Evolutionary conservation across 2,329 filamentous ascomycete species (phyloP).

Genomic region (Claviceps cyperi): DNA sequence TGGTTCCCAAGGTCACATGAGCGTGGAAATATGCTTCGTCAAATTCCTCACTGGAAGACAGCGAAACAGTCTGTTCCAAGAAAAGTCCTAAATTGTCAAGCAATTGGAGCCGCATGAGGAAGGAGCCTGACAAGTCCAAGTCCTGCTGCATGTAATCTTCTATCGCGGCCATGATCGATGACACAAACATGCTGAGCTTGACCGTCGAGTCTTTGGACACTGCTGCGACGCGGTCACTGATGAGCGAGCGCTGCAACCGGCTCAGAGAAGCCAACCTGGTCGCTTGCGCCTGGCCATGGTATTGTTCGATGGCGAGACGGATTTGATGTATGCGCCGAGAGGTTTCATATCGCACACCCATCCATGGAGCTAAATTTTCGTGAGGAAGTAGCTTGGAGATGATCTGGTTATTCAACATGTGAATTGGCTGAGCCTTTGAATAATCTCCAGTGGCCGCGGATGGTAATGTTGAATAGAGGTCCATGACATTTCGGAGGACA

Average conservation of each 20-base stretch:
- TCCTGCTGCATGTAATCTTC: constrained; percentile 27
- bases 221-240: constrained; percentile 37
- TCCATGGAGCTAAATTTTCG: constrained; percentile 28
- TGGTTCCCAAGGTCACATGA: constrained; percentile 38
- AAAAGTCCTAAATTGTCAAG: constrained; percentile 32
- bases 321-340: constrained; percentile 29
- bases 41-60: constrained; percentile 32
- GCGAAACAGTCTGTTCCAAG: constrained; percentile 37
- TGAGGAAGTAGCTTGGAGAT: constrained; percentile 31
- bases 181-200: constrained; percentile 36
- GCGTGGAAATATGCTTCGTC: constrained; percentile 52
- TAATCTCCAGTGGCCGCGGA: constrained; percentile 15
- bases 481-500: constrained; percentile 18
- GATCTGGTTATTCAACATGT: constrained; percentile 43
- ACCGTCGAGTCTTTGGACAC: constrained; percentile 48
- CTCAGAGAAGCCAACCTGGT: constrained; percentile 40
- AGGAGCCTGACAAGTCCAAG: constrained; percentile 8
- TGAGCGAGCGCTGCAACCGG: constrained; percentile 44
- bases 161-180: constrained; percentile 25
- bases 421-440: constrained; percentile 34
- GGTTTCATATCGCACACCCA: constrained; percentile 37
- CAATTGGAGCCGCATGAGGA: constrained; percentile 11
- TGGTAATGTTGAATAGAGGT: constrained; percentile 21
- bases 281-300: constrained; percentile 24
- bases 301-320: constrained; percentile 25